Evolutionary conservation across 495 filamentous ascomycete genomes (phyloP).

Genomic region (Lepidopterella palustris): DNA sequence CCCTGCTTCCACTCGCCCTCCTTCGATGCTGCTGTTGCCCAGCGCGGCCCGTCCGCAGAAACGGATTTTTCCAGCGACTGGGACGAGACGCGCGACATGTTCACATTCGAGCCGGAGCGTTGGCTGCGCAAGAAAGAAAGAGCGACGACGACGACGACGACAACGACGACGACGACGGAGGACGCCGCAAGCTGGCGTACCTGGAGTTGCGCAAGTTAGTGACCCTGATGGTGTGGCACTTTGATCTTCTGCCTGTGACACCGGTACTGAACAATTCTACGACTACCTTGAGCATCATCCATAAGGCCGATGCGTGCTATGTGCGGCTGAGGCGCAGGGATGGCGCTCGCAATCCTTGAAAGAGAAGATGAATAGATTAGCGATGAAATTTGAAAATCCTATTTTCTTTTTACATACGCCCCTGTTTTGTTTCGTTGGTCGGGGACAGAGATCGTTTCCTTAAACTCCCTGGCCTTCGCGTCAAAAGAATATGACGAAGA

Average conservation of each 20-base stretch:
- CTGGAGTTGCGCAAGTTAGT: constrained; percentile 1
- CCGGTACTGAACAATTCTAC: not conserved
- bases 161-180: not conserved
- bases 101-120: constrained; percentile 5
- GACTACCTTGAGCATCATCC: not conserved
- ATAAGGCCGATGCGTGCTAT: not conserved
- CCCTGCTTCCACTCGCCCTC: not conserved
- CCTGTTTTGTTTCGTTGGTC: no score
- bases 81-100: constrained; percentile 4
- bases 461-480: not conserved
- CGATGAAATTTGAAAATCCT: no score
- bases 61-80: not conserved
- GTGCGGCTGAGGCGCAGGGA: not conserved
- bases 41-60: not conserved
- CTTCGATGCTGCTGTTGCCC: not conserved
- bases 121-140: not conserved
- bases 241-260: not conserved
- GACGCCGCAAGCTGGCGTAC: not conserved
- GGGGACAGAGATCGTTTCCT: not conserved
- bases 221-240: not conserved
- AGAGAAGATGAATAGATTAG: no score
- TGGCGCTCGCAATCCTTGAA: not conserved
- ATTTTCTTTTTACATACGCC: no score
- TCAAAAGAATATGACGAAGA: not conserved
- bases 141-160: not conserved